Evolutionary conservation across 2,329 filamentous ascomycete genomes (phyloP).

Genomic region (Sclerotinia trifoliorum): DNA sequence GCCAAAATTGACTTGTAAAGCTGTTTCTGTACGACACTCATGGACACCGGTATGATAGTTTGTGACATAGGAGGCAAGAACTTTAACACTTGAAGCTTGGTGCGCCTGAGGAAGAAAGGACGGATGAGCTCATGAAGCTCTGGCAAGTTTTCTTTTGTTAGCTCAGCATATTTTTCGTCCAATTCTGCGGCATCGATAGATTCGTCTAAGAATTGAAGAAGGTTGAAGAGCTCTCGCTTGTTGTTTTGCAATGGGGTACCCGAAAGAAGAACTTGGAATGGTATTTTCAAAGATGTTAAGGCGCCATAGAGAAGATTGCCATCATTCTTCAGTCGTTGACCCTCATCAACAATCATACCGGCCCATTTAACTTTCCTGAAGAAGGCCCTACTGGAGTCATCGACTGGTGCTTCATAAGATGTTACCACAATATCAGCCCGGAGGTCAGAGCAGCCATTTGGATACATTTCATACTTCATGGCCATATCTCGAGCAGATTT

Average conservation of each 20-base stretch:
- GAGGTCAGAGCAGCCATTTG: constrained; percentile 61
- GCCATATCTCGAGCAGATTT: constrained; percentile 72
- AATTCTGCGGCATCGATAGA: constrained; percentile 67
- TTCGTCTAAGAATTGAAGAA: constrained; percentile 88
- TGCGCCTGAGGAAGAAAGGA: constrained; percentile 68
- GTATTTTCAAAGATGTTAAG: constrained; percentile 69
- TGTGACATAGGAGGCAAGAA: constrained; percentile 92
- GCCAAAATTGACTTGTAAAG: constrained; percentile 91
- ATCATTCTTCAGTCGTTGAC: constrained; percentile 93
- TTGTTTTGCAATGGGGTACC: constrained; percentile 94
- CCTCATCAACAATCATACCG: constrained; percentile 89
- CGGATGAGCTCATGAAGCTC: constrained; percentile 82
- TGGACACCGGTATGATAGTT: constrained; percentile 92
- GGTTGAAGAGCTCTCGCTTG: constrained; percentile 88
- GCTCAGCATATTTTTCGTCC: constrained; percentile 71
- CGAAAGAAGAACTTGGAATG: constrained; percentile 83
- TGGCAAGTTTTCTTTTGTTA: constrained; percentile 78
- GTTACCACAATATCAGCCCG: constrained; percentile 90
- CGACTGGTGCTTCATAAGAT: constrained; percentile 86
- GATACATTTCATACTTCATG: constrained; percentile 83
- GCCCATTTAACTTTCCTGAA: constrained; percentile 78
- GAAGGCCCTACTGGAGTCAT: constrained; percentile 62
- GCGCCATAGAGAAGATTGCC: constrained; percentile 76
- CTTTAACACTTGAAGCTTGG: constrained; percentile 85
- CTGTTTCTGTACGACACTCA: constrained; percentile 91